phyloP scores from a whole-genome alignment of 2,329 filamentous ascomycete genomes.

The Magnaporthales sp. region DNA sequence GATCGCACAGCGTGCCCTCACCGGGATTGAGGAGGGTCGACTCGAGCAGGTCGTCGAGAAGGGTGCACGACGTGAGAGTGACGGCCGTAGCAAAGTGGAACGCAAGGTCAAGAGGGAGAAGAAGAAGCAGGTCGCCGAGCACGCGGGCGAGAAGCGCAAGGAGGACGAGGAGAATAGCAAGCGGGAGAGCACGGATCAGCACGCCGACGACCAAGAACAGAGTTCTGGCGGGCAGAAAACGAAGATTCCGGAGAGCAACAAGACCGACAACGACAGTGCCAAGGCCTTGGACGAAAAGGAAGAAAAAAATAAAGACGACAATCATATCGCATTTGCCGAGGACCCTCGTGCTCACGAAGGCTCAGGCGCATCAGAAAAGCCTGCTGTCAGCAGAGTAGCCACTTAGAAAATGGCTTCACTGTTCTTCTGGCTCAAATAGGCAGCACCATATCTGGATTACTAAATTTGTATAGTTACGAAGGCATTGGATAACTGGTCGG shows the following conservation, averaged over 20 bases:
- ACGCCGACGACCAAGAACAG: neutral
- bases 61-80: conserved; percentile 13
- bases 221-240: neutral
- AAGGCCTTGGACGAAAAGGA: neutral
- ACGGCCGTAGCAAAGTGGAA: conserved; percentile 6
- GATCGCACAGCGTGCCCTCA: conserved; percentile 34
- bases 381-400: neutral
- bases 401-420: neutral
- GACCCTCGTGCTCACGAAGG: neutral
- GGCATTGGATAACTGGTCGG: neutral
- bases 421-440: neutral
- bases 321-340: neutral
- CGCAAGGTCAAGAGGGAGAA: conserved; percentile 10
- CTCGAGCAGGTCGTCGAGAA: conserved; percentile 24
- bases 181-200: conserved; percentile 1
- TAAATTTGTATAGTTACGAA: neutral
- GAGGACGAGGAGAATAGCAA: conserved; percentile 2
- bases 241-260: neutral
- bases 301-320: neutral
- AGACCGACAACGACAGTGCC: neutral
- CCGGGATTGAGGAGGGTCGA: conserved; percentile 35
- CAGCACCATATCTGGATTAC: neutral
- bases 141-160: conserved; percentile 1
- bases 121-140: conserved; percentile 9
- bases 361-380: neutral